These are phyloP conservation scores for Aquanectria penicillioides DNA, from an alignment of 2,329 filamentous ascomycete species.

Conservation along the genomic window DNA sequence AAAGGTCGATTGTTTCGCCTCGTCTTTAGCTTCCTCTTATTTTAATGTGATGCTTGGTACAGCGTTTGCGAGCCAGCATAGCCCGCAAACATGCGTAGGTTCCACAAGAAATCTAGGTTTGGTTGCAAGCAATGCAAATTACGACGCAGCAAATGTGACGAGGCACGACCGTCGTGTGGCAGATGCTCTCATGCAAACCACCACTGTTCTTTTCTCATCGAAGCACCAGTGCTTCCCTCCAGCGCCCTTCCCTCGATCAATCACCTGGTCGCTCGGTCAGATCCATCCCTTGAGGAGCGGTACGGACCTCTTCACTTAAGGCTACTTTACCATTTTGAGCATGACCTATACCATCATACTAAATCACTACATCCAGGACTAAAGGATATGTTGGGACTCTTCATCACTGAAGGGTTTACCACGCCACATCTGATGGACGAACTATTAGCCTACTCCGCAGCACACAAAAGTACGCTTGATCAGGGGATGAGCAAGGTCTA, in stretches of 20 bases:
- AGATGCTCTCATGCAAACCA: neutral
- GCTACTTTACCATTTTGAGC: neutral
- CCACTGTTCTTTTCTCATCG: neutral
- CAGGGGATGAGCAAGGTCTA: neutral
- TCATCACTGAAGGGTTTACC: neutral
- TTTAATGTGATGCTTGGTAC: no score
- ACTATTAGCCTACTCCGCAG: neutral
- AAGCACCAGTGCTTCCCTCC: neutral
- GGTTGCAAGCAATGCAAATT: slow-evolving; percentile 1
- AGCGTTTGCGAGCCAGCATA: no score
- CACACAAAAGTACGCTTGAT: neutral
- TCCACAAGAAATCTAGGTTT: neutral
- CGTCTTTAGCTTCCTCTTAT: neutral
- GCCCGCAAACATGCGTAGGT: neutral
- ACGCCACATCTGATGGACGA: neutral
- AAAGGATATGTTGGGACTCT: neutral
- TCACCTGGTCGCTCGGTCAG: neutral
- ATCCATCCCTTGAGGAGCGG: neutral
- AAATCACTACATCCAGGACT: neutral
- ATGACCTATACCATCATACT: neutral
- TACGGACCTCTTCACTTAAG: neutral
- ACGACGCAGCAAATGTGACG: neutral
- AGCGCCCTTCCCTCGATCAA: neutral
- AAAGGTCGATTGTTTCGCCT: no score
- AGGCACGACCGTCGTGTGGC: neutral